Conservation (phyloP, 1,284 basidiomycete genomes). For the Ceratobasidium theobromae region DNA sequence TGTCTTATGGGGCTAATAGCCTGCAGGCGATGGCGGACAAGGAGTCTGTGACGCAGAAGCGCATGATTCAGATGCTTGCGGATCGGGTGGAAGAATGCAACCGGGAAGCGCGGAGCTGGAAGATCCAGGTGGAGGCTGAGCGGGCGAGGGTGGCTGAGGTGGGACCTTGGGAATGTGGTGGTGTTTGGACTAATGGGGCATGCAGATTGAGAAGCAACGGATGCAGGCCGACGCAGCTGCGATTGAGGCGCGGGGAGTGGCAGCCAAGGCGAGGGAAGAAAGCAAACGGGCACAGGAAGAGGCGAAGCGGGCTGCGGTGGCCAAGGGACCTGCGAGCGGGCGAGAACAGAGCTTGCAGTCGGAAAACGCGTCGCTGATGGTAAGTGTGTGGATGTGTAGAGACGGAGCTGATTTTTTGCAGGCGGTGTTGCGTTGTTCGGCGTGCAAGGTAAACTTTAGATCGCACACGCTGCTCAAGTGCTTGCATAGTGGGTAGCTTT, state of each 20-base stretch:
- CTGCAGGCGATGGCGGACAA: slow-evolving; percentile 14
- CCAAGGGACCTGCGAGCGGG: slow-evolving; percentile 35
- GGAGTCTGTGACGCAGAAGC: background rate
- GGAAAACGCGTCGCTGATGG: slow-evolving; percentile 59
- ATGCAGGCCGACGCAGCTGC: slow-evolving; percentile 35
- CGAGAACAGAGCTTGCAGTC: slow-evolving; percentile 35
- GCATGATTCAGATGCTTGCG: slow-evolving; percentile 20
- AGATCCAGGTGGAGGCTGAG: slow-evolving; percentile 45
- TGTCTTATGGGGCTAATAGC: background rate
- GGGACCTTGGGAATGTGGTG: background rate
- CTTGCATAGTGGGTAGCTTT: slow-evolving; percentile 78
- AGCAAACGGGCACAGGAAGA: slow-evolving; percentile 55
- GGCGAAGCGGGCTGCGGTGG: slow-evolving; percentile 51
- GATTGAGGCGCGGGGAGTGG: slow-evolving; percentile 40
- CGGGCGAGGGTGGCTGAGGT: slow-evolving; percentile 46
- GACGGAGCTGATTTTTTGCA: slow-evolving; percentile 42
- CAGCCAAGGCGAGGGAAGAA: slow-evolving; percentile 52
- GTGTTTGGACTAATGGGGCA: slow-evolving; percentile 31
- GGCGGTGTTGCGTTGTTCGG: slow-evolving; percentile 89
- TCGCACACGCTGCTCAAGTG: slow-evolving; percentile 90
- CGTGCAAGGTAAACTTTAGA: slow-evolving; percentile 83
- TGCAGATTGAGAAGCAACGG: slow-evolving; percentile 41
- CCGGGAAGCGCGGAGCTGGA: slow-evolving; percentile 42
- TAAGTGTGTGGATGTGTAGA: slow-evolving; percentile 45
- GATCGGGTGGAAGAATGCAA: slow-evolving; percentile 6